Evolutionary conservation across 1,139 yeast genomes (phyloP).

Genomic region (Pichia sp.): DNA sequence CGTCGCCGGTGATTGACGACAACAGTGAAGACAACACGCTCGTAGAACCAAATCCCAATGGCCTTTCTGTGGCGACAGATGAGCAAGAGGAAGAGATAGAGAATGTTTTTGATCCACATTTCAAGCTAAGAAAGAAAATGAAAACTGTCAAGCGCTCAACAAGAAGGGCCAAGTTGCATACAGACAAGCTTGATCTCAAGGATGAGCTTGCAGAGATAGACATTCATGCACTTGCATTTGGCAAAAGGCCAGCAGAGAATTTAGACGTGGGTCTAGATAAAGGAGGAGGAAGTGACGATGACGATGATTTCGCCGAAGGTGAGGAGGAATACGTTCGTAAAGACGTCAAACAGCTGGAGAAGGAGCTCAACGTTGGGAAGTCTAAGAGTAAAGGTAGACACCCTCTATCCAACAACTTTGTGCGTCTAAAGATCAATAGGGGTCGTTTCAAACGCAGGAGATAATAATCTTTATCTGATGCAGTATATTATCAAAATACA

Average conservation of each 20-base stretch:
- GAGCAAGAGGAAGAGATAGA: conserved; percentile 13
- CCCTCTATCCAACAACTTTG: conserved; percentile 33
- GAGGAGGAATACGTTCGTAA: conserved; percentile 31
- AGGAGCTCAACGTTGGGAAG: conserved; percentile 16
- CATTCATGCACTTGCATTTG: conserved; percentile 42
- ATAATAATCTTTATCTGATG: not conserved
- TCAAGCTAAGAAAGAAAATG: conserved; percentile 21
- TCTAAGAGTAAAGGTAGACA: conserved; percentile 23
- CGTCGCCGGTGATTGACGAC: conserved; percentile 21
- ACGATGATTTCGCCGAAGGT: conserved; percentile 21
- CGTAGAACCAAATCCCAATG: not conserved
- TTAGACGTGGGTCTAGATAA: conserved; percentile 42
- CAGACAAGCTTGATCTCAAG: conserved; percentile 22
- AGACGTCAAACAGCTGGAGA: conserved; percentile 18
- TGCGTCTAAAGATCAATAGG: conserved; percentile 32
- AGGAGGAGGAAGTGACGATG: conserved; percentile 9
- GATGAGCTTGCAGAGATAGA: conserved; percentile 37
- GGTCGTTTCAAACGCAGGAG: conserved; percentile 27
- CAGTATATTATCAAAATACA: no score
- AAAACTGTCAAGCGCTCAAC: conserved; percentile 60
- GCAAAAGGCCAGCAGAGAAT: conserved; percentile 24
- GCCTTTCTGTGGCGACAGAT: not conserved
- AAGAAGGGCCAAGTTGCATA: conserved; percentile 49
- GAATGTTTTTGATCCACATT: conserved; percentile 31
- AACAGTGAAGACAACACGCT: conserved; percentile 15